Conservation (phyloP, 306 rosid genomes). For the Castanea mollissima region DNA sequence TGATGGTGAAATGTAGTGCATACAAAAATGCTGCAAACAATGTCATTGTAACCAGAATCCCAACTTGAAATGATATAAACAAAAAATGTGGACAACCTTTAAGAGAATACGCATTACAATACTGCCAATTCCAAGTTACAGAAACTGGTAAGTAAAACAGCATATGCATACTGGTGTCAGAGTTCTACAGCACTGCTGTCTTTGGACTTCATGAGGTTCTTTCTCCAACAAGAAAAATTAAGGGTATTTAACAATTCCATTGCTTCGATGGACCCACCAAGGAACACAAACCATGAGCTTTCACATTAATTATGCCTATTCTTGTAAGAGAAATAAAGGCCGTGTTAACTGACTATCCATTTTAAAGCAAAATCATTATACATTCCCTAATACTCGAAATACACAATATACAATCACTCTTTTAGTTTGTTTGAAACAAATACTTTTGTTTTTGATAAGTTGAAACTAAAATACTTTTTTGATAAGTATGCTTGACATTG, state of each 20-base stretch:
- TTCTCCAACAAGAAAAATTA: too few species aligned
- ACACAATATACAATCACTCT: not conserved
- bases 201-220: too few species aligned
- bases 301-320: not conserved
- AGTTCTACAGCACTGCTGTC: too few species aligned
- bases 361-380: not conserved
- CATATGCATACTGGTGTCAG: too few species aligned
- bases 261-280: not conserved
- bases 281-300: not conserved
- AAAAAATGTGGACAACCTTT: not conserved
- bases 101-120: not conserved
- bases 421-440: not conserved
- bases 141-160: too few species aligned
- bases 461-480: too few species aligned
- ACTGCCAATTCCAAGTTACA: too few species aligned
- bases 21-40: not conserved
- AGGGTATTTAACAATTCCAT: too few species aligned
- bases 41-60: not conserved
- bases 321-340: not conserved
- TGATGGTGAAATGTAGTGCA: not conserved
- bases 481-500: not conserved
- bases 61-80: not conserved
- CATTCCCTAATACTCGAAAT: not conserved
- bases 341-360: not conserved
- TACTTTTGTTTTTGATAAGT: not conserved